Percentiles rank a stretch among this genome's conserved stretches.
These are phyloP conservation scores for Colletotrichum magnum DNA, from an alignment of 2,329 filamentous ascomycete genomes.

Conservation along the genomic window DNA sequence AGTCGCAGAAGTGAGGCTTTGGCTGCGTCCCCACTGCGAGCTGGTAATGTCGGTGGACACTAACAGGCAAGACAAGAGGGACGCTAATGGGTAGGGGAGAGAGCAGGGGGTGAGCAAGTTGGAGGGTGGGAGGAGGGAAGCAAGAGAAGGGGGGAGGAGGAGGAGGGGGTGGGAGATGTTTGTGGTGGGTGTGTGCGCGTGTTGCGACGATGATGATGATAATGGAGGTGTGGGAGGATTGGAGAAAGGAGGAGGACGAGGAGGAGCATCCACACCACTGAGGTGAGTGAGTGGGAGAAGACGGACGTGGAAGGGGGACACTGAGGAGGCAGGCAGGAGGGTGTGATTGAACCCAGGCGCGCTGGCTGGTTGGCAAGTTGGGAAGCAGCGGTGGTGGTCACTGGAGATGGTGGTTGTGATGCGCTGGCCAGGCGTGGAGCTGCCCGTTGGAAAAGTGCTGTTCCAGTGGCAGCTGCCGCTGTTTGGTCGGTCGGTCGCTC, in stretches of 20 bases:
- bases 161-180: slow-evolving; percentile 8
- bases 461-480: slow-evolving; percentile 1
- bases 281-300: too few relatives aligned
- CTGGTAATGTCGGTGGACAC: slow-evolving; percentile 42
- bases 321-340: slow-evolving; percentile 14
- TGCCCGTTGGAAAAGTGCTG: background rate
- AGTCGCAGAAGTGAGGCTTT: slow-evolving; percentile 44
- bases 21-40: slow-evolving; percentile 39
- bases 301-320: background rate
- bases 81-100: slow-evolving; percentile 37
- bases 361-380: slow-evolving; percentile 3
- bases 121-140: slow-evolving; percentile 15
- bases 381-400: slow-evolving; percentile 15
- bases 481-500: background rate
- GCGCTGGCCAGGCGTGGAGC: slow-evolving; percentile 27
- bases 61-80: slow-evolving; percentile 39
- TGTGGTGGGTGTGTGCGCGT: slow-evolving; percentile 14
- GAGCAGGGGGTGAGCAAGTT: slow-evolving; percentile 17
- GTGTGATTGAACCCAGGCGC: slow-evolving; percentile 26
- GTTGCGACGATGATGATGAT: slow-evolving; percentile 23
- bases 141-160: slow-evolving; percentile 11
- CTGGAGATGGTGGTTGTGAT: slow-evolving; percentile 29
- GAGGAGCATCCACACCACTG: too few relatives aligned
- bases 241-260: too few relatives aligned
- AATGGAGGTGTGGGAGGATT: slow-evolving; percentile 16